phyloP scores from a whole-genome alignment of 768 basidiomycete genomes.

The Cystobasidium ongulense region DNA sequence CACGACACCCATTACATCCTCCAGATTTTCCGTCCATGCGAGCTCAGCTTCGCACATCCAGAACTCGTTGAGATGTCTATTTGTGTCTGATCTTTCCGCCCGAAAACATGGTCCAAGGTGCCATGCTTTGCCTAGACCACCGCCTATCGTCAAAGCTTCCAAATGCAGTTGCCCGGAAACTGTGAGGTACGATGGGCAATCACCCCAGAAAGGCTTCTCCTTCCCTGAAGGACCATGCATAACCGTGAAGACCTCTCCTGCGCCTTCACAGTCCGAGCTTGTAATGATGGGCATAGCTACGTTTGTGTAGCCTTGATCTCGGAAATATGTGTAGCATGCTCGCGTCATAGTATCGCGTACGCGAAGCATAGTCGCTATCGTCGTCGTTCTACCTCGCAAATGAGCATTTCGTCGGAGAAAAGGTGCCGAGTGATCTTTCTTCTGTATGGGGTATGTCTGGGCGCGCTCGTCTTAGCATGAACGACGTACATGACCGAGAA shows the following conservation, averaged over 20 bases:
- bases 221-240: slow-evolving; percentile 31
- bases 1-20: slow-evolving; percentile 54
- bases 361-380: slow-evolving; percentile 65
- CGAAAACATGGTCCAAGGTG: slow-evolving; percentile 90
- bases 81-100: slow-evolving; percentile 78
- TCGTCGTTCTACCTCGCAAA: slow-evolving; percentile 70
- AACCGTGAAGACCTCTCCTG: slow-evolving; percentile 80
- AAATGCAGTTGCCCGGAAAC: slow-evolving; percentile 95
- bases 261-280: slow-evolving; percentile 88
- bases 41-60: slow-evolving; percentile 99
- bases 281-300: slow-evolving; percentile 82
- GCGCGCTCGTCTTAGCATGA: no score
- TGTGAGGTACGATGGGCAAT: slow-evolving; percentile 60
- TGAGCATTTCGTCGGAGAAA: slow-evolving; percentile 79
- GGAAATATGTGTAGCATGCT: slow-evolving; percentile 60
- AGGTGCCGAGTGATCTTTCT: slow-evolving; percentile 67
- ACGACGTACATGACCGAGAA: neutral
- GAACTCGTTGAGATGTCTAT: slow-evolving; percentile 90
- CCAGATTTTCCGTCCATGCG: slow-evolving; percentile 52
- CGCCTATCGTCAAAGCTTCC: slow-evolving; percentile 61
- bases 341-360: slow-evolving; percentile 57
- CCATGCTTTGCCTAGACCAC: slow-evolving; percentile 72
- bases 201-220: slow-evolving; percentile 15
- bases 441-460: slow-evolving; percentile 84
- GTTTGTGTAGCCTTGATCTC: slow-evolving; percentile 71